Conservation (phyloP, 192 early-diverging fungal species). For the Tieghemiomyces parasiticus region DNA sequence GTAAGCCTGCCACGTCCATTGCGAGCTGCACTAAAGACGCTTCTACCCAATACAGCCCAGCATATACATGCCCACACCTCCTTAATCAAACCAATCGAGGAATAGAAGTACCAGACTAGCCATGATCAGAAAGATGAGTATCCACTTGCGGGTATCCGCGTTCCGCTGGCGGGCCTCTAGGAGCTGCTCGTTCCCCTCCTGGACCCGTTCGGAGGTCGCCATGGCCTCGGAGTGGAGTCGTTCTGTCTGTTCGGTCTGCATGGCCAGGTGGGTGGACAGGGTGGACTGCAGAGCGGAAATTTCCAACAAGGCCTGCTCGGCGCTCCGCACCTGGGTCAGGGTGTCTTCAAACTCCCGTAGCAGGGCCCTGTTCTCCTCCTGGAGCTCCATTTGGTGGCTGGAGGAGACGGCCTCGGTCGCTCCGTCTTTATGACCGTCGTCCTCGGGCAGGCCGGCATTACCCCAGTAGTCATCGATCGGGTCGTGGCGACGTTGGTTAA, state of each 20-base stretch:
- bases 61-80: no score
- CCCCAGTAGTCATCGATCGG: conserved; percentile 12
- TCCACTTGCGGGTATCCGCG: conserved; percentile 53
- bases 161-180: conserved; percentile 46
- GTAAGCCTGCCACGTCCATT: no score
- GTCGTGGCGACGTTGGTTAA: background rate
- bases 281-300: conserved; percentile 55
- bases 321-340: conserved; percentile 41
- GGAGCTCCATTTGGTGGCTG: conserved; percentile 44
- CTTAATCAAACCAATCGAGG: conserved; percentile 65
- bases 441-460: background rate
- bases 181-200: conserved; percentile 49
- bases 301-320: conserved; percentile 32
- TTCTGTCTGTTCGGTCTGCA: conserved; percentile 59
- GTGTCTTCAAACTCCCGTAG: conserved; percentile 52
- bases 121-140: conserved; percentile 49
- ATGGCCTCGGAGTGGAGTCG: conserved; percentile 53
- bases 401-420: conserved; percentile 31
- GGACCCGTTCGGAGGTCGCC: conserved; percentile 42
- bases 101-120: conserved; percentile 59
- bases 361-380: conserved; percentile 51
- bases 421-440: background rate
- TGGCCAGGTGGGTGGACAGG: conserved; percentile 50
- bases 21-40: no score
- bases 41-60: no score